Conservation (phyloP, 345 rosid species). For the Aquilaria yunnanensis region DNA sequence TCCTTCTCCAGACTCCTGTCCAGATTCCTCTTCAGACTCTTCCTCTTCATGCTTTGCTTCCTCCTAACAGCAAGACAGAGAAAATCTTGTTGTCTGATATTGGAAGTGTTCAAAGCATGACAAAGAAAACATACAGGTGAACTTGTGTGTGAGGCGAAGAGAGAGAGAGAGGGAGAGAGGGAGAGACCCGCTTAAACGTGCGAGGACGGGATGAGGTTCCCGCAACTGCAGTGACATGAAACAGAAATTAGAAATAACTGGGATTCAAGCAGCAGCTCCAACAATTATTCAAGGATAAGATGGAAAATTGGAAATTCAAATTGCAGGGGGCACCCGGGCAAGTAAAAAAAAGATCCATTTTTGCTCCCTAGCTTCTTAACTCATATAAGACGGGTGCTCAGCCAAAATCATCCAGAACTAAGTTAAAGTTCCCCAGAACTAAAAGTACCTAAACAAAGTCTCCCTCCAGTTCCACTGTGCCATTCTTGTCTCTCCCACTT, state of each 20-base stretch:
- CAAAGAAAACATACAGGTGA: neutral
- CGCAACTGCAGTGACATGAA: constrained; percentile 52
- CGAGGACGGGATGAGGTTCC: constrained; percentile 85
- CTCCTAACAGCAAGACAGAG: constrained; percentile 25
- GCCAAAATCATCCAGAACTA: no score
- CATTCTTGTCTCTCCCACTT: no score
- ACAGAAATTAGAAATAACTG: neutral
- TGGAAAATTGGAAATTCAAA: neutral
- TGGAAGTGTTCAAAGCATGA: neutral
- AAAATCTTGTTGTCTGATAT: neutral
- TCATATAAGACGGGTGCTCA: no score
- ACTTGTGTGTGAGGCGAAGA: neutral
- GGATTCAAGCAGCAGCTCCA: neutral
- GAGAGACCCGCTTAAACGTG: constrained; percentile 61
- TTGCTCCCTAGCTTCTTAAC: neutral
- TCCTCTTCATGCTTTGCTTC: constrained; percentile 53
- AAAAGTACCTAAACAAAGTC: no score
- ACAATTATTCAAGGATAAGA: neutral
- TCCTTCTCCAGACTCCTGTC: constrained; percentile 63
- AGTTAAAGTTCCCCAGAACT: no score
- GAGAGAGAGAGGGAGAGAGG: neutral
- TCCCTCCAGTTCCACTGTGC: no score
- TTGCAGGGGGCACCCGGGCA: no score
- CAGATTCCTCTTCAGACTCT: constrained; percentile 38
- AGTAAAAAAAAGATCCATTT: neutral